Conservation (phyloP, 768 basidiomycete species). For the Boletus sp. region DNA sequence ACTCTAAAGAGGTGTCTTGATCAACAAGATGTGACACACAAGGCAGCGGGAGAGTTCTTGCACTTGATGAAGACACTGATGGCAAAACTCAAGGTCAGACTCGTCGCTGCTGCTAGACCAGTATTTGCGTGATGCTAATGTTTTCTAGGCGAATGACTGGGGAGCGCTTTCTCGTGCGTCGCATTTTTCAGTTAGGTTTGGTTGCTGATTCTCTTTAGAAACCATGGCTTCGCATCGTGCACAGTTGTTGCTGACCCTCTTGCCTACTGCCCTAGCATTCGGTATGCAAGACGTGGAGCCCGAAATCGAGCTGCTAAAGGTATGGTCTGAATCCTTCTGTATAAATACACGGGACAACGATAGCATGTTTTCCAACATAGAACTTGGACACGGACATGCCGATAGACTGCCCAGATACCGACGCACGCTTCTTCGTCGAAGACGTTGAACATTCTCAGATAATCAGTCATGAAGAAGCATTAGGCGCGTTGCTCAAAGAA, state of each 20-base stretch:
- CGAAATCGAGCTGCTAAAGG: conserved; percentile 50
- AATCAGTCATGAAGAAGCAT: conserved; percentile 9
- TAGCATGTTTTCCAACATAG: conserved; percentile 26
- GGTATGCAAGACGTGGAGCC: conserved; percentile 49
- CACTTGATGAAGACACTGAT: conserved; percentile 58
- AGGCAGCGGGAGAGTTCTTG: conserved; percentile 51
- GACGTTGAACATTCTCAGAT: conserved; percentile 12
- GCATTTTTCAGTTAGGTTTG: neutral
- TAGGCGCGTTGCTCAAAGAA: conserved; percentile 17
- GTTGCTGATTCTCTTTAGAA: conserved; percentile 30
- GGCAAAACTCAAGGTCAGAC: conserved; percentile 59
- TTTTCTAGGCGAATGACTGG: conserved; percentile 57
- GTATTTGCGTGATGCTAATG: neutral
- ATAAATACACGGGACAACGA: neutral
- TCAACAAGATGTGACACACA: conserved; percentile 46
- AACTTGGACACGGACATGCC: conserved; percentile 52
- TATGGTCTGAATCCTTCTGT: conserved; percentile 11
- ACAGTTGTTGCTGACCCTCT: conserved; percentile 38
- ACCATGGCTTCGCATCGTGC: conserved; percentile 47
- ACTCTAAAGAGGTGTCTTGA: conserved; percentile 47
- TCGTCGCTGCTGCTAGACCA: neutral
- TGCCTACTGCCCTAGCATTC: conserved; percentile 47
- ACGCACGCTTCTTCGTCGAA: conserved; percentile 36
- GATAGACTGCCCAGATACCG: conserved; percentile 38
- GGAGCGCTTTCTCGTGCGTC: conserved; percentile 53